phyloP scores from a whole-genome alignment of 2,329 filamentous ascomycete genomes.

The Neodidymelliopsis sp. region DNA sequence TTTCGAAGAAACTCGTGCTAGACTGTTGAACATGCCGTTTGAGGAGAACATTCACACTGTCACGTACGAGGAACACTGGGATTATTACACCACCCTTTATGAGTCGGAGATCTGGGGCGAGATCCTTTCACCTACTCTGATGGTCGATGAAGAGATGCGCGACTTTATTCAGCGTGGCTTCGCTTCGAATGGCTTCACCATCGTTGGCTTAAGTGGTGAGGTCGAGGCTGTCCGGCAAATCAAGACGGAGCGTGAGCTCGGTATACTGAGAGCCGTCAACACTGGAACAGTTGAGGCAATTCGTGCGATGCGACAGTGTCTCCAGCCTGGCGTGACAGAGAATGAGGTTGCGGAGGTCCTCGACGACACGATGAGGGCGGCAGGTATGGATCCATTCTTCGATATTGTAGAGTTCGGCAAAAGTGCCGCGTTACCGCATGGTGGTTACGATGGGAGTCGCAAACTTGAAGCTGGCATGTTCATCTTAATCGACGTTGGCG shows the following conservation, averaged over 20 bases:
- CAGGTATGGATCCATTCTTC: slow-evolving; percentile 66
- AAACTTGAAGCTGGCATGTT: slow-evolving; percentile 63
- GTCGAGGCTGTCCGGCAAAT: slow-evolving; percentile 67
- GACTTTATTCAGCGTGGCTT: slow-evolving; percentile 69
- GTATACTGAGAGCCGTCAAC: slow-evolving; percentile 67
- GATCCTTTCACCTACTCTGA: slow-evolving; percentile 53
- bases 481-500: slow-evolving; percentile 69
- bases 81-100: slow-evolving; percentile 65
- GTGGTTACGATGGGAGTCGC: slow-evolving; percentile 60
- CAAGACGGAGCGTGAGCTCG: slow-evolving; percentile 64
- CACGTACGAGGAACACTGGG: slow-evolving; percentile 70
- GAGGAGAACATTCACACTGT: slow-evolving; percentile 61
- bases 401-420: slow-evolving; percentile 70
- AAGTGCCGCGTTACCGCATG: slow-evolving; percentile 62
- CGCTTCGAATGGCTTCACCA: slow-evolving; percentile 61
- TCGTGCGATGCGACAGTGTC: slow-evolving; percentile 63
- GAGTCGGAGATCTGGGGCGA: slow-evolving; percentile 48
- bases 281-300: slow-evolving; percentile 69
- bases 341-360: slow-evolving; percentile 64
- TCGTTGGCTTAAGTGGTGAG: slow-evolving; percentile 61
- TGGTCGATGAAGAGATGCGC: slow-evolving; percentile 71
- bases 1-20: slow-evolving; percentile 67
- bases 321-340: slow-evolving; percentile 65
- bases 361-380: slow-evolving; percentile 62
- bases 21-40: slow-evolving; percentile 66